These are phyloP conservation scores for Scheffersomyces parashehatae DNA, from an alignment of 1,139 yeast genomes.

Conservation along the genomic window DNA sequence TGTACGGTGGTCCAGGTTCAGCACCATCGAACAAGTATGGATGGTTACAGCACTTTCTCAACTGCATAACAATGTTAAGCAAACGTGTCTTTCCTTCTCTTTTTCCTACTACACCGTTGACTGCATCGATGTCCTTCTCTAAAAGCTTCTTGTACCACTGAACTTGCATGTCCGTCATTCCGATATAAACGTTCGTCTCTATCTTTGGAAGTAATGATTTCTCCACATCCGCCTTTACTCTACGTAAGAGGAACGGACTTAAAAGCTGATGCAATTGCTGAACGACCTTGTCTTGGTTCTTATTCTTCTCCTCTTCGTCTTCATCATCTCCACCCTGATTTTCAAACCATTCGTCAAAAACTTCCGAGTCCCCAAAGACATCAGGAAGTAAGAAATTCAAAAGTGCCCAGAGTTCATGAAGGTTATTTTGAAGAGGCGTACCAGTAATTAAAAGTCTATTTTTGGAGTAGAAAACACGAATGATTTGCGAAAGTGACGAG, in stretches of 20 bases:
- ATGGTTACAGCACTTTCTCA: slow-evolving; percentile 95
- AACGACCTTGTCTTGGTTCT: slow-evolving; percentile 74
- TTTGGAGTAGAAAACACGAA: slow-evolving; percentile 80
- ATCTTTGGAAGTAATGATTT: slow-evolving; percentile 86
- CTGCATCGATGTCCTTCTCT: slow-evolving; percentile 95
- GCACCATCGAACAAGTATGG: slow-evolving; percentile 98
- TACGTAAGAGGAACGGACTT: slow-evolving; percentile 82
- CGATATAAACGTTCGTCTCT: slow-evolving; percentile 85
- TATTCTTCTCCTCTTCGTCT: slow-evolving; percentile 39
- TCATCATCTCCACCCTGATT: slow-evolving; percentile 32
- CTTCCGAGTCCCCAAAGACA: slow-evolving; percentile 87
- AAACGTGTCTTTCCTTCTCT: slow-evolving; percentile 89
- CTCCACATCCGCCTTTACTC: slow-evolving; percentile 93
- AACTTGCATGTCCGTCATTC: slow-evolving; percentile 93
- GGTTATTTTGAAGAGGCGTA: slow-evolving; percentile 90
- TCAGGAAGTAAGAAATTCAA: slow-evolving; percentile 89
- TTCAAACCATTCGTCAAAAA: slow-evolving; percentile 88
- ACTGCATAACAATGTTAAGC: slow-evolving; percentile 92
- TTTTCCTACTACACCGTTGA: slow-evolving; percentile 86
- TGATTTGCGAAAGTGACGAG: slow-evolving; percentile 84
- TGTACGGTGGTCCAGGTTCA: slow-evolving; percentile 97
- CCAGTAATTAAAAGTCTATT: slow-evolving; percentile 90
- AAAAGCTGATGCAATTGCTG: slow-evolving; percentile 81
- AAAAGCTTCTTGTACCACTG: slow-evolving; percentile 86
- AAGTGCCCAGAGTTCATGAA: slow-evolving; percentile 95